Conservation (phyloP, 495 filamentous ascomycete genomes). For the Penicillium desertorum region DNA sequence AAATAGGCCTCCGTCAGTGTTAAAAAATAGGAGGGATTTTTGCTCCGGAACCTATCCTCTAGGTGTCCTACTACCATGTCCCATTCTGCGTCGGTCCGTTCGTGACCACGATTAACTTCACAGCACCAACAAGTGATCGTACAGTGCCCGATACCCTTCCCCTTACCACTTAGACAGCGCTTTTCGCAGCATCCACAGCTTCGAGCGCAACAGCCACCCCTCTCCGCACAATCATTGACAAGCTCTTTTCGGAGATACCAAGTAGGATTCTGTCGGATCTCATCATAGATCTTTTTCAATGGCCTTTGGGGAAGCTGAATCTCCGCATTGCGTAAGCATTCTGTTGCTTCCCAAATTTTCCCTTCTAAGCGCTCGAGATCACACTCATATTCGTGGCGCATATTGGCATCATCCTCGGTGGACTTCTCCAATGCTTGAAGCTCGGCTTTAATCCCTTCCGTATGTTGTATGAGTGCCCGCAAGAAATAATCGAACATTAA, state of each 20-base stretch:
- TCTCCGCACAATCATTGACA: background rate
- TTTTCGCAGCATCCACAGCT: conserved; percentile 10
- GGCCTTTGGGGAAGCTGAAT: background rate
- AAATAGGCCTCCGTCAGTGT: background rate
- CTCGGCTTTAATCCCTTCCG: background rate
- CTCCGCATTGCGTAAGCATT: background rate
- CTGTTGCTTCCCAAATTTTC: background rate
- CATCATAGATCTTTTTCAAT: conserved; percentile 2
- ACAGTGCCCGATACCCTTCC: conserved; percentile 12
- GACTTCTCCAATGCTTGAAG: background rate
- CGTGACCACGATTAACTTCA: background rate
- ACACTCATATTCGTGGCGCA: background rate
- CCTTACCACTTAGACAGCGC: background rate
- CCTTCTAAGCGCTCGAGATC: background rate
- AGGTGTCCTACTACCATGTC: no score
- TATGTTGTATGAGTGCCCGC: no score
- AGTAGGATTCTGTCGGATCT: background rate
- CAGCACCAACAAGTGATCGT: conserved; percentile 11
- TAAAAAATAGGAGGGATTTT: background rate
- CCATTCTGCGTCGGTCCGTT: background rate
- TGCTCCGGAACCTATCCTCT: background rate
- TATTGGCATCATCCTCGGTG: no score
- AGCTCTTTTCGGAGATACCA: conserved; percentile 15
- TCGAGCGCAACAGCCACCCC: no score
- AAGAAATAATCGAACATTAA: no score